Percentiles rank a stretch among this genome's conserved stretches.
These are phyloP conservation scores for Silene noctiflora DNA, from an alignment of 179 eudicot species.

Conservation along the genomic window DNA sequence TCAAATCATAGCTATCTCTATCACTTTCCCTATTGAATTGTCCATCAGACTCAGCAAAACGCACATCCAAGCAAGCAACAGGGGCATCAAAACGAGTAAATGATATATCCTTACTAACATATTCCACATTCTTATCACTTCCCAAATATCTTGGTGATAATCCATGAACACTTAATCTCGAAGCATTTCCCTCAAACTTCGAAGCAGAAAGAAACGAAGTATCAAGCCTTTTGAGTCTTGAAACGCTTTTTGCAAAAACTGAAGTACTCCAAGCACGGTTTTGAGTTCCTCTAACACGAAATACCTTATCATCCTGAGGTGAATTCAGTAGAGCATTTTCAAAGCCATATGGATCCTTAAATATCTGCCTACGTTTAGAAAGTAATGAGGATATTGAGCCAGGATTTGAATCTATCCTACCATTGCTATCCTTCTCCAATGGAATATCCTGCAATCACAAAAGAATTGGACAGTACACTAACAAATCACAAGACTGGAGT, in stretches of 20 bases:
- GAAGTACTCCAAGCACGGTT: conserved; percentile 38
- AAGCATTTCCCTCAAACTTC: conserved; percentile 41
- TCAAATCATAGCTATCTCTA: conserved; percentile 19
- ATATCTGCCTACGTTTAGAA: conserved; percentile 37
- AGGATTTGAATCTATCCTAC: conserved; percentile 18
- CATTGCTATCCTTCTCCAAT: conserved; percentile 21
- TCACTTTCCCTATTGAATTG: conserved; percentile 18
- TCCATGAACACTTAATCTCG: conserved; percentile 29
- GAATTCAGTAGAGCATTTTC: conserved; percentile 25
- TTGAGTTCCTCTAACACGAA: conserved; percentile 30
- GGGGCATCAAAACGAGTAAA: conserved; percentile 37
- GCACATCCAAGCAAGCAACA: conserved; percentile 42
- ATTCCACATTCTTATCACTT: conserved; percentile 21
- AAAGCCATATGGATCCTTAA: conserved; percentile 27
- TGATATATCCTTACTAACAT: conserved; percentile 22
- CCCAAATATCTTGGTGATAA: conserved; percentile 29
- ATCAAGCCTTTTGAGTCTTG: conserved; percentile 61
- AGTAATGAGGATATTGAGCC: conserved; percentile 45
- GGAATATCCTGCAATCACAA: conserved; percentile 34
- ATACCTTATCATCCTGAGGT: conserved; percentile 33
- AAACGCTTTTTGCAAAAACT: conserved; percentile 58
- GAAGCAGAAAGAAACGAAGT: conserved; percentile 50
- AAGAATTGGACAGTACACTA: background rate
- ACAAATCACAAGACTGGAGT: background rate
- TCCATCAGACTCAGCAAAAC: conserved; percentile 30